Evolutionary conservation across 2,329 filamentous ascomycete genomes (phyloP), one percentile per base, ranked within the genome.

Genomic region (Colletotrichum sp.): DNA sequence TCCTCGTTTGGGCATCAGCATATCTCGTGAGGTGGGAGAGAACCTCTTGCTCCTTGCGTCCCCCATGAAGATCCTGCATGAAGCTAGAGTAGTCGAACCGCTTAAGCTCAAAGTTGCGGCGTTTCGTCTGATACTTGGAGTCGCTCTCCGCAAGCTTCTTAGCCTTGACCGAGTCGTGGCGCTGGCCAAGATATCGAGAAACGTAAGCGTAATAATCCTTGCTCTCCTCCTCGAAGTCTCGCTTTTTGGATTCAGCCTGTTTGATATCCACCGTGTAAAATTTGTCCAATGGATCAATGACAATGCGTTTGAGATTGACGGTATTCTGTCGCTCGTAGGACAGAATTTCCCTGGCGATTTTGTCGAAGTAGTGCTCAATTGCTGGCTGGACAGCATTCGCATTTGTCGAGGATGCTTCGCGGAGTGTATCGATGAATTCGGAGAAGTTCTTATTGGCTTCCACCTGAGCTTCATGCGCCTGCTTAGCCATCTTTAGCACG

Each of bases 1-100:
- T 93, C 80, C 92, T 93, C 19, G 97, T 95, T 82, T 99, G 97
- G 5, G 94, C 92, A 83, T 98, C 96, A 12, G 98, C 98, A 83
- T 96, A 99, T 82, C 94, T 96, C 3, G 97, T 99, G 36, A 99
- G 89, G 82, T 98, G 95, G 2, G 96, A 99, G 34, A 99, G 86
- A 6, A 99, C 95, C 83, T 99, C 97, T 82, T 99, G 97, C 81
- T 99, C 97, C 84, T 99, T 99, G 78, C 97, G 93, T n/a, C 97
- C 97, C 34, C 97, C 97, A 78, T 99, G 97, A n/a, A 99, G 89
- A 87, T 99, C 97, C 82, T 99, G 96, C 95, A 99, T 98, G 82
- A 99, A 99, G 16, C 95, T 98, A 5, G 96, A 99, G 84, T 99
- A 99, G 85, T 99, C 98, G 81, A 99, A 99, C 12, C 98, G 93